A percentile compares a stretch with the other conserved stretches of the same genome.
Conservation (phyloP, 1,139 yeast species). For the Candida sp. region DNA sequence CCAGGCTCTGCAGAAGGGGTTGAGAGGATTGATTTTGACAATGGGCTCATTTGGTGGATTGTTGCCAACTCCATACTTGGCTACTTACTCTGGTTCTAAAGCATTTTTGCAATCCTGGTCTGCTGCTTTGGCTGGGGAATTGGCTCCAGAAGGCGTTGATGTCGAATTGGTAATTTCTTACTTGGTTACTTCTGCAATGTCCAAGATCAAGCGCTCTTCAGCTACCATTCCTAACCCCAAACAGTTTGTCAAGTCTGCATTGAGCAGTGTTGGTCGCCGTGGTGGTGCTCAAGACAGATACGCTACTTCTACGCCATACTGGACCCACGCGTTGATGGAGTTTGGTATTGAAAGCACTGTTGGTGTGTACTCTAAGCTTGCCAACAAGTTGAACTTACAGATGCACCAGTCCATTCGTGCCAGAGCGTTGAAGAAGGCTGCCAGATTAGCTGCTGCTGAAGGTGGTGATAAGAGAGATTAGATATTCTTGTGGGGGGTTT, state of each 20-base stretch:
- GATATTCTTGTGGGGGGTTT: too few species aligned
- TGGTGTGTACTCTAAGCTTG: constrained; percentile 79
- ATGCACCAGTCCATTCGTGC: constrained; percentile 84
- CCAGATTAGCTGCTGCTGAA: constrained; percentile 29
- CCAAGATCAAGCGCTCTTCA: constrained; percentile 84
- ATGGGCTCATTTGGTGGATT: constrained; percentile 99
- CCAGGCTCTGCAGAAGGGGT: constrained; percentile 28
- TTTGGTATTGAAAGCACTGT: constrained; percentile 78
- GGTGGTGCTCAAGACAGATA: constrained; percentile 93
- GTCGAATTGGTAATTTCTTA: constrained; percentile 90
- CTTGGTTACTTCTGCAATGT: constrained; percentile 94
- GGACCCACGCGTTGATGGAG: constrained; percentile 95
- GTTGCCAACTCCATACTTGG: constrained; percentile 89
- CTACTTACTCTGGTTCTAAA: constrained; percentile 96
- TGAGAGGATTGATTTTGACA: constrained; percentile 78
- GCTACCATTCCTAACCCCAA: constrained; percentile 82
- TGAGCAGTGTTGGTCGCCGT: constrained; percentile 77
- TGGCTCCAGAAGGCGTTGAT: constrained; percentile 69
- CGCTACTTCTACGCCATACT: constrained; percentile 89
- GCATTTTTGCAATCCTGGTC: constrained; percentile 96
- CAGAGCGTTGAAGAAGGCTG: constrained; percentile 85
- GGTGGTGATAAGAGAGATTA: constrained; percentile 22
- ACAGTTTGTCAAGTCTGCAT: constrained; percentile 71
- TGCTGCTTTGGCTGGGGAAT: constrained; percentile 86
- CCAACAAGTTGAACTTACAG: constrained; percentile 65